These are phyloP conservation scores for Melampsora americana DNA, from an alignment of 1,284 basidiomycete genomes.

Conservation along the genomic window DNA sequence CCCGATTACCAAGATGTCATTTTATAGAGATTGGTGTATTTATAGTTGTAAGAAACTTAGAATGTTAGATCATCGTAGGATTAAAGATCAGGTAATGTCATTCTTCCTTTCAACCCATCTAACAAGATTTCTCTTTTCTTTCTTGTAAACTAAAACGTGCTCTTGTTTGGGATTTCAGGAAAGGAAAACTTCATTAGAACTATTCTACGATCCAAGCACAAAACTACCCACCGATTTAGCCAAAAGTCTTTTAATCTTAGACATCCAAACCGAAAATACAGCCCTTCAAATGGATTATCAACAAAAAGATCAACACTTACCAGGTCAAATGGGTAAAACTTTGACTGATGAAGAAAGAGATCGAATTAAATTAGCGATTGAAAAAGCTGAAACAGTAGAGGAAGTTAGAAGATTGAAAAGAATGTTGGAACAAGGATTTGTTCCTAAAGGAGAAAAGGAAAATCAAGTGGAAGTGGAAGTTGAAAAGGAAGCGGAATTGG, in stretches of 20 bases:
- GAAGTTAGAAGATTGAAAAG: slow-evolving; percentile 83
- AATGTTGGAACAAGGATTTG: slow-evolving; percentile 72
- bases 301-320: slow-evolving; percentile 44
- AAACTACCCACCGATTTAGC: slow-evolving; percentile 62
- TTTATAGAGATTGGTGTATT: slow-evolving; percentile 37
- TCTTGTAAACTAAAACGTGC: background rate
- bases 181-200: slow-evolving; percentile 68
- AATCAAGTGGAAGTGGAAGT: background rate
- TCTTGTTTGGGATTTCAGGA: slow-evolving; percentile 59
- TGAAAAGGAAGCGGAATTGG: background rate
- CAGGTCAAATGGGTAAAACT: slow-evolving; percentile 62
- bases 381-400: slow-evolving; percentile 81
- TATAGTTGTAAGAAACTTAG: slow-evolving; percentile 63
- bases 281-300: slow-evolving; percentile 60
- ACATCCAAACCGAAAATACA: slow-evolving; percentile 52
- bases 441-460: slow-evolving; percentile 15
- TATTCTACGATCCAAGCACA: slow-evolving; percentile 67
- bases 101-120: background rate
- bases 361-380: slow-evolving; percentile 82
- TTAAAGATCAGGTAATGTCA: slow-evolving; percentile 76
- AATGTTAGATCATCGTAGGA: slow-evolving; percentile 92
- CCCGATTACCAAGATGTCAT: slow-evolving; percentile 15
- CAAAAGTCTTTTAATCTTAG: slow-evolving; percentile 67
- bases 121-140: background rate
- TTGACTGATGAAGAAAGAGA: slow-evolving; percentile 91